A percentile compares a stretch with the other conserved stretches of the same genome.
phyloP scores from a whole-genome alignment of 164 flowering plant genomes.

The Tetrastigma voinierianum region DNA sequence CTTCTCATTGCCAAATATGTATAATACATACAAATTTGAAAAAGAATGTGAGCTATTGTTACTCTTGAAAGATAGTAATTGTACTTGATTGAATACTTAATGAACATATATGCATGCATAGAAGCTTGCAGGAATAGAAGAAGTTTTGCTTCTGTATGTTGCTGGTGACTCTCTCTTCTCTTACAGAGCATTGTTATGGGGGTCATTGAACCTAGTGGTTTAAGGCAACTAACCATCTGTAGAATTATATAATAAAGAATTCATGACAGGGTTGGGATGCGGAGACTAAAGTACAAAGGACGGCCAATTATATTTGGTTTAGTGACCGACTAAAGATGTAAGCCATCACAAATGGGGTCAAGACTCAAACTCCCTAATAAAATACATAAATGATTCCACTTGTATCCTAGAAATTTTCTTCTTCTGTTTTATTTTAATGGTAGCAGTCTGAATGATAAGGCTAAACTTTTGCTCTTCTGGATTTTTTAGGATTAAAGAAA shows the following conservation, averaged over 20 bases:
- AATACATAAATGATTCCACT: no score
- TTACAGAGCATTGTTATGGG: background rate
- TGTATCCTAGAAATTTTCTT: no score
- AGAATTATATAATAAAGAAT: no score
- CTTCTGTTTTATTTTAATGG: background rate
- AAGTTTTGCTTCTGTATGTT: no score
- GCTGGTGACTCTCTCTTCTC: background rate
- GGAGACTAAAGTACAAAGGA: background rate
- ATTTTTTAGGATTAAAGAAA: background rate
- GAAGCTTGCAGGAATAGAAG: background rate
- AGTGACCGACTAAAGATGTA: background rate
- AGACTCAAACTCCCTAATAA: background rate
- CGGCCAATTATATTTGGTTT: constrained; percentile 5
- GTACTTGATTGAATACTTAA: constrained; percentile 5
- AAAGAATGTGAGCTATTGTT: background rate
- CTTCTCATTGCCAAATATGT: constrained; percentile 6
- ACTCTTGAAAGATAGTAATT: background rate
- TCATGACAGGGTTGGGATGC: background rate
- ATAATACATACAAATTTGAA: constrained; percentile 5
- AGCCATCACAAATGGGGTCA: background rate
- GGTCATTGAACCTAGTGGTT: background rate
- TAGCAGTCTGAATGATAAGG: constrained; percentile 5
- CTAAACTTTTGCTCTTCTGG: constrained; percentile 1
- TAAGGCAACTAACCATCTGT: no score
- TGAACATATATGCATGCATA: background rate